Base-by-base conservation (phyloP, 108 stramenopile species). In the Cyclostephanos invisitatus region DNA sequence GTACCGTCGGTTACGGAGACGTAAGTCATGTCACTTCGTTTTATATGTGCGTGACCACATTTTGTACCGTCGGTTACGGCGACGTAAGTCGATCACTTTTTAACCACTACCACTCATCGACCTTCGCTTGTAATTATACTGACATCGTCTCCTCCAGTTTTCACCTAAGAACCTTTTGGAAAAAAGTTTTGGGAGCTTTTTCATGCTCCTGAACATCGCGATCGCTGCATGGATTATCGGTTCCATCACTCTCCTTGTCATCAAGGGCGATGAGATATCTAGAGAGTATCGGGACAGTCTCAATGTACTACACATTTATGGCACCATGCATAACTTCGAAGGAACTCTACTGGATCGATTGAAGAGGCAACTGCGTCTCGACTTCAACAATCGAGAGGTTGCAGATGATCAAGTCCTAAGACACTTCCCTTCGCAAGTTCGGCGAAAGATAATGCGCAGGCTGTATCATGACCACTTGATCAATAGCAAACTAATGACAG, bases 1-100 rank as follows among this genome's bases (percentile, higher is more conserved):
- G 71, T 24, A 85, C 85, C 12, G 85, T 85, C 3, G 74, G 72
- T 49, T 54, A 54, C 12, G 53, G 53, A 10, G 53, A 54, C 11
- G 44, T 46, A n/a, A n/a, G n/a, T 18, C 83, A 85, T 63, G 64
- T 85, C 11, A 83, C 82, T 49, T 54, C 77, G 24, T 62, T 85
- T 18, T 85, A 85, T 77, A 77, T 73, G 78, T 67, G 79, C 24
- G 69, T 85, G 25, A 80, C 79, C 2, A 85, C 85, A 4, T 85
- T 85, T 62, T 69, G 71, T 24, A 85, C 85, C 12, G 85, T 85
- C 3, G 74, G 72, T 49, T 54, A 54, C 12, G 53, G 53, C 2
- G 53, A 54, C 11, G 44, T 46, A 46, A 46, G 44, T 46, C 44
- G 15, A 3, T 11, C 0, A 46, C 14, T 15, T 14, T 46, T 46